These are phyloP conservation scores for Rosa persica DNA, from an alignment of 306 rosid species.

Conservation along the genomic window DNA sequence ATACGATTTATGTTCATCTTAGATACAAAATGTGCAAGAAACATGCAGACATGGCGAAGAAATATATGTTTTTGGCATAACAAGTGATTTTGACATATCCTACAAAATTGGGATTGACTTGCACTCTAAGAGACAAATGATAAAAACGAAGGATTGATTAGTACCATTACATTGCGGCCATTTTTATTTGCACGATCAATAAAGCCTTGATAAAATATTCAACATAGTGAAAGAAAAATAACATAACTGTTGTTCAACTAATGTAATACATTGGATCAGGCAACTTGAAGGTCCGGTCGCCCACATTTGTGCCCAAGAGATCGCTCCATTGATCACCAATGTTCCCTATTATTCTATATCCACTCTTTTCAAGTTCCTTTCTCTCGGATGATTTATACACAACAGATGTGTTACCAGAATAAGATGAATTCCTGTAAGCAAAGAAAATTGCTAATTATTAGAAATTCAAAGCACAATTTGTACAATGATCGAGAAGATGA, in stretches of 20 bases:
- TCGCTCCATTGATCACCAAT: conserved; percentile 78
- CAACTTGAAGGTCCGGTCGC: conserved; percentile 57
- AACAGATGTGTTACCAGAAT: conserved; percentile 27
- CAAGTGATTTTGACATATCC: neutral
- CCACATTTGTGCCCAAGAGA: conserved; percentile 39
- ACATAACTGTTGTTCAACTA: conserved; percentile 18
- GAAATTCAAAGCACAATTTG: neutral
- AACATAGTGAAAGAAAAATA: neutral
- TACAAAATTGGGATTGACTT: neutral
- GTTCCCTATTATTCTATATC: conserved; percentile 58
- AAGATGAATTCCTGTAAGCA: conserved; percentile 31
- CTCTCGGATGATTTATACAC: conserved; percentile 52
- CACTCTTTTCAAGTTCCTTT: conserved; percentile 34
- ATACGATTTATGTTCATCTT: neutral
- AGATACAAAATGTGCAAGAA: neutral
- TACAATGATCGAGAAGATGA: too few relatives aligned
- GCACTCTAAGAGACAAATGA: neutral
- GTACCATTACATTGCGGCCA: neutral
- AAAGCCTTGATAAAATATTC: neutral
- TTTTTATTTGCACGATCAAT: neutral
- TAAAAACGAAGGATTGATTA: neutral
- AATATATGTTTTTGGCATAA: neutral
- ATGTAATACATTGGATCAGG: conserved; percentile 68
- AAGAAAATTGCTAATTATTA: neutral
- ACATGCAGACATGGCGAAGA: neutral